Conservation (phyloP, 2,329 filamentous ascomycete genomes). For the Biscogniauxia sp. region DNA sequence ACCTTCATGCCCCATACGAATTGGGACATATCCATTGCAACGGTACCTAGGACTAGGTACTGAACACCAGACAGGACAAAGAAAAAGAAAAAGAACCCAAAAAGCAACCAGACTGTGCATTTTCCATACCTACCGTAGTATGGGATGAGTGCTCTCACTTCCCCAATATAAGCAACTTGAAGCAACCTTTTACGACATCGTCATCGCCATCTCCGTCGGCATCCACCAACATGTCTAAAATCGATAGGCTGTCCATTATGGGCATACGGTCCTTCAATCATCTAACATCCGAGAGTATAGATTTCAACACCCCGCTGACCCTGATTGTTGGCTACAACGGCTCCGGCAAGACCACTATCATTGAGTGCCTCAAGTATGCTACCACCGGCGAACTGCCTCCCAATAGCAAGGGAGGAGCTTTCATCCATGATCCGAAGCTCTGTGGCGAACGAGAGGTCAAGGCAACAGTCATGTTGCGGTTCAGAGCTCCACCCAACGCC, state of each 20-base stretch:
- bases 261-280: slow-evolving; percentile 86
- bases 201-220: not conserved
- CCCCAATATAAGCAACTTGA: not conserved
- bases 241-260: slow-evolving; percentile 84
- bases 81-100: too few relatives aligned
- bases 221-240: slow-evolving; percentile 61
- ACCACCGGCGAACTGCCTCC: slow-evolving; percentile 92
- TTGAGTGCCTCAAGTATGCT: slow-evolving; percentile 97
- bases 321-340: slow-evolving; percentile 97
- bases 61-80: too few relatives aligned
- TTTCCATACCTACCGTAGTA: too few relatives aligned
- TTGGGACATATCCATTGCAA: too few relatives aligned
- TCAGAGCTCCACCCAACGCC: slow-evolving; percentile 73
- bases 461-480: slow-evolving; percentile 88
- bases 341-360: slow-evolving; percentile 97
- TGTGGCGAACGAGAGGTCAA: slow-evolving; percentile 83
- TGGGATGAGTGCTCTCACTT: not conserved
- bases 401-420: slow-evolving; percentile 86
- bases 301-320: slow-evolving; percentile 87
- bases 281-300: slow-evolving; percentile 70
- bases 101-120: not conserved
- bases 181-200: too few relatives aligned
- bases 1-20: too few relatives aligned
- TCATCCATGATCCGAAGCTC: slow-evolving; percentile 96
- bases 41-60: too few relatives aligned